Evolutionary conservation across 257 asterid genomes (phyloP).

Genomic region (Coffea canephora): DNA sequence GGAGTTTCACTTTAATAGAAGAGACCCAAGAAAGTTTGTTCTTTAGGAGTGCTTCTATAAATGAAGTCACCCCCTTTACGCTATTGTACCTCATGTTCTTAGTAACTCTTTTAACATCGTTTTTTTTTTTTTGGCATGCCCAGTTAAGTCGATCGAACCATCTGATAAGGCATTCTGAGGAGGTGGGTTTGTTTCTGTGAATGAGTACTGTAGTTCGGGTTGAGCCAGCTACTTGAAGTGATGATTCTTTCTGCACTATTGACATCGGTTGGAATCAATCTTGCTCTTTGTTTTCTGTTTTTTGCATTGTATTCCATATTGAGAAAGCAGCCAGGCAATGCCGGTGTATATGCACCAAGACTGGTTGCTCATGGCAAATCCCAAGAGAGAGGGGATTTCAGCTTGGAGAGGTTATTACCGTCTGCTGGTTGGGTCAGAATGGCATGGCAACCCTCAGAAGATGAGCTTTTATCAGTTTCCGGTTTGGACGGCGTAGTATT

Average conservation of each 20-base stretch:
- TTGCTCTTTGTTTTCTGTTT: slow-evolving; percentile 55
- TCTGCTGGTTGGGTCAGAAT: slow-evolving; percentile 72
- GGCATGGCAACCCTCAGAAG: slow-evolving; percentile 88
- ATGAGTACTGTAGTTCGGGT: background rate
- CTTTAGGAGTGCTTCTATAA: no score
- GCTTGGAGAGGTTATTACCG: slow-evolving; percentile 46
- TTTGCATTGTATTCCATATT: slow-evolving; percentile 60
- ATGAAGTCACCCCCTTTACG: background rate
- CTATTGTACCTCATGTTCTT: background rate
- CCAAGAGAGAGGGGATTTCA: slow-evolving; percentile 30
- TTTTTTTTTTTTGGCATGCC: background rate
- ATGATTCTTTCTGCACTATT: slow-evolving; percentile 95
- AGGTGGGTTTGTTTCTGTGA: slow-evolving; percentile 1
- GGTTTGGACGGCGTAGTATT: slow-evolving; percentile 96
- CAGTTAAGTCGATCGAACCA: slow-evolving; percentile 14
- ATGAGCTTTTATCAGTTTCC: slow-evolving; percentile 56
- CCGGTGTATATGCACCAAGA: slow-evolving; percentile 68
- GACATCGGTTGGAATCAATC: slow-evolving; percentile 86
- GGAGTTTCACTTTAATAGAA: background rate
- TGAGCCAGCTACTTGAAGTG: slow-evolving; percentile 28
- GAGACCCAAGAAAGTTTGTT: no score
- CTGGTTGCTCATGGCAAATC: slow-evolving; percentile 67
- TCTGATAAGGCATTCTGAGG: background rate
- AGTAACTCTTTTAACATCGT: background rate
- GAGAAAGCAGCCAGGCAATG: slow-evolving; percentile 70